Conservation (phyloP, 352 stramenopile species). For the Phytophthora pinifolia region DNA sequence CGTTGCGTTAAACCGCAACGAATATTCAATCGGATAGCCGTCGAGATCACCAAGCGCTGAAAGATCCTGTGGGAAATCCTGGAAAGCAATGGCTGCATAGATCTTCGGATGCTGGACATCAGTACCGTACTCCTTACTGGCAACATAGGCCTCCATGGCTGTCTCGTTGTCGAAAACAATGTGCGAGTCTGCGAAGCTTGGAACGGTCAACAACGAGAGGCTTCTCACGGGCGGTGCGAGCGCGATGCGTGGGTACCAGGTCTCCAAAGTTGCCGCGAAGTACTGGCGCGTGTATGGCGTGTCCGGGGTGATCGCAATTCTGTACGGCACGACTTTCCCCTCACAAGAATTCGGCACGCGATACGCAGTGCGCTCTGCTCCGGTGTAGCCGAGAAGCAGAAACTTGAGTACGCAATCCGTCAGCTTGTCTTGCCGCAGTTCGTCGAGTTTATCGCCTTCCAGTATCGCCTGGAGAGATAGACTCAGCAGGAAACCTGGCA, state of each 20-base stretch:
- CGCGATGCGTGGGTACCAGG: slow-evolving; percentile 61
- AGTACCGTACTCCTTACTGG: slow-evolving; percentile 46
- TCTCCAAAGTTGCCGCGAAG: slow-evolving; percentile 40
- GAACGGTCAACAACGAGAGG: slow-evolving; percentile 47
- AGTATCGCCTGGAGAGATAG: slow-evolving; percentile 47
- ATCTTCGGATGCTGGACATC: slow-evolving; percentile 57
- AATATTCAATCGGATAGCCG: slow-evolving; percentile 53
- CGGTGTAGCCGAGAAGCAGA: slow-evolving; percentile 52
- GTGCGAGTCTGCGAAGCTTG: slow-evolving; percentile 56
- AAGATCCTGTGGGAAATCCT: slow-evolving; percentile 40
- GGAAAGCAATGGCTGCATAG: slow-evolving; percentile 66
- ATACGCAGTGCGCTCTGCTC: slow-evolving; percentile 33
- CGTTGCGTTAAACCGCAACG: slow-evolving; percentile 71
- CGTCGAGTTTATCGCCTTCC: slow-evolving; percentile 46
- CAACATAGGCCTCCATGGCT: slow-evolving; percentile 55
- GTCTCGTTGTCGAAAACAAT: slow-evolving; percentile 62
- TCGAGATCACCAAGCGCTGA: slow-evolving; percentile 37
- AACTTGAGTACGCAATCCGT: slow-evolving; percentile 51
- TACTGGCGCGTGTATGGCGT: slow-evolving; percentile 70
- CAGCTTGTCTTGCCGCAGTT: slow-evolving; percentile 40
- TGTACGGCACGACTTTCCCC: slow-evolving; percentile 65
- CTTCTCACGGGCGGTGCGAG: slow-evolving; percentile 38
- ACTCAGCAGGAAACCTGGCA: slow-evolving; percentile 59
- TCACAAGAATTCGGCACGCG: slow-evolving; percentile 46
- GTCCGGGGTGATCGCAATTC: slow-evolving; percentile 72